Conservation (phyloP, 257 asterid genomes). For the Fraxinus anomala region DNA sequence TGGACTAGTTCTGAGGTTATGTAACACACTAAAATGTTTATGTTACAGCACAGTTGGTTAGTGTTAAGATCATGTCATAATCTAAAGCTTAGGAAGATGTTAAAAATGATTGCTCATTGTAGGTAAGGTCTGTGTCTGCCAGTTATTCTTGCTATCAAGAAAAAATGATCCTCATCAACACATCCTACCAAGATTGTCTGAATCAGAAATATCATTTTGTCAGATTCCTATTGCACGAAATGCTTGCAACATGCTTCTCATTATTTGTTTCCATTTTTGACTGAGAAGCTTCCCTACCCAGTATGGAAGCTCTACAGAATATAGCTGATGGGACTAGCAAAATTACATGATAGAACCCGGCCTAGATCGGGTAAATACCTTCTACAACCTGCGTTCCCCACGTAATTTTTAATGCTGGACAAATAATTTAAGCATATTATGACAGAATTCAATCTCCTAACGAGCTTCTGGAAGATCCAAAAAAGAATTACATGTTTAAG, state of each 20-base stretch:
- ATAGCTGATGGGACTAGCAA: not conserved
- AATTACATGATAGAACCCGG: not conserved
- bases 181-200: not conserved
- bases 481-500: conserved; percentile 10
- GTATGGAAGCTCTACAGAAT: not conserved
- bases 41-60: not conserved
- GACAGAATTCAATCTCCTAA: conserved; percentile 19
- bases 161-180: not conserved
- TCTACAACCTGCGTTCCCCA: not conserved
- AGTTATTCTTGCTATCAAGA: not conserved
- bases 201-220: not conserved
- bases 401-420: not conserved
- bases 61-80: not conserved
- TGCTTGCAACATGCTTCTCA: conserved; percentile 4
- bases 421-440: not conserved
- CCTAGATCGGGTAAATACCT: not conserved
- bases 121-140: not conserved
- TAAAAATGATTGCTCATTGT: not conserved
- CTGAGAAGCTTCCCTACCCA: not conserved
- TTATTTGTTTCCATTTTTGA: not conserved
- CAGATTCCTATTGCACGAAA: not conserved
- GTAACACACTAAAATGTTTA: not conserved
- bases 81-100: not conserved
- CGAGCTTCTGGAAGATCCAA: conserved; percentile 18
- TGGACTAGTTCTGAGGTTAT: conserved; percentile 2